Conservation (phyloP, 805 yeast species). For the Metschnikowia gruessii region DNA sequence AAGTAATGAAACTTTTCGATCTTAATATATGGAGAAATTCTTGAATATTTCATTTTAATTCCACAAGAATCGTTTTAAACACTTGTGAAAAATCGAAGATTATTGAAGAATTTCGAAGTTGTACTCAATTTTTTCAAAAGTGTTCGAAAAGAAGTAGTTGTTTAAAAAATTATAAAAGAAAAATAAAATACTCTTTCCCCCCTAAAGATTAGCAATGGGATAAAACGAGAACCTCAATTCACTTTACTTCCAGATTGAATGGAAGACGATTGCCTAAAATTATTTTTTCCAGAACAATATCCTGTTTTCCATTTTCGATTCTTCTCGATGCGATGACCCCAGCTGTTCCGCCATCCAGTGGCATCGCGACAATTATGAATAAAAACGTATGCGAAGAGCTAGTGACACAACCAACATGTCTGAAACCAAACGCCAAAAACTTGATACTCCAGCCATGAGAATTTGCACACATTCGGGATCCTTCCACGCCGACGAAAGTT, state of each 20-base stretch:
- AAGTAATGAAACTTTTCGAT: too few relatives aligned
- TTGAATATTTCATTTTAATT: too few relatives aligned
- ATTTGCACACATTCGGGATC: constrained; percentile 92
- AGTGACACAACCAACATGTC: constrained; percentile 18
- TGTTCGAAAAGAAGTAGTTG: too few relatives aligned
- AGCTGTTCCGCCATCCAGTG: constrained; percentile 10
- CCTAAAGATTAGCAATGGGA: too few relatives aligned
- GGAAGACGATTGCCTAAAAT: constrained; percentile 1
- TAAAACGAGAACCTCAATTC: too few relatives aligned
- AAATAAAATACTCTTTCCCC: too few relatives aligned
- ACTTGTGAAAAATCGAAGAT: too few relatives aligned
- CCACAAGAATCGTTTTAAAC: too few relatives aligned
- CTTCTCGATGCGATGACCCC: constrained; percentile 1
- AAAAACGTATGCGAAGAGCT: constrained; percentile 3
- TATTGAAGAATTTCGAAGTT: too few relatives aligned
- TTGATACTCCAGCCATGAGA: constrained; percentile 33
- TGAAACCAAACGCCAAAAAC: constrained; percentile 21
- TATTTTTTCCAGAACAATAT: neutral
- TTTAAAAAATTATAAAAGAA: too few relatives aligned
- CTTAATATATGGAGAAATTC: too few relatives aligned
- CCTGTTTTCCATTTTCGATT: neutral
- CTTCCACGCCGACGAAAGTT: constrained; percentile 95
- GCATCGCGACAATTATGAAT: constrained; percentile 12
- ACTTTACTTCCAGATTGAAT: neutral
- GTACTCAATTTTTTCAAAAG: too few relatives aligned